Base-by-base conservation (phyloP, 2,329 filamentous ascomycete genomes). In the Fusarium dlaminii region DNA sequence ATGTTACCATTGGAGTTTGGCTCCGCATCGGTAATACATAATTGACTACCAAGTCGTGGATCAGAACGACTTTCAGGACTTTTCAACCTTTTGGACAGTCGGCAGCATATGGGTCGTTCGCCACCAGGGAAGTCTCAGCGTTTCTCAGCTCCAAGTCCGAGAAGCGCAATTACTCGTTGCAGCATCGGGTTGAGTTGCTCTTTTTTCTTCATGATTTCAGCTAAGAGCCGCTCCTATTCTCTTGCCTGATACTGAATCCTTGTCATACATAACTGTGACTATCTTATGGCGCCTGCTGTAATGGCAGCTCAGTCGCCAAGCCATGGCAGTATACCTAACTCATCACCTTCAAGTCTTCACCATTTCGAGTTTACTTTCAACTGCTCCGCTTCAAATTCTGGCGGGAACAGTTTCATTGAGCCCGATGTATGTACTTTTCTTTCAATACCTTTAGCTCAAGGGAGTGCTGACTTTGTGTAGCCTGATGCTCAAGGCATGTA, bases 311-410 rank as follows among this genome's bases (percentile, higher is more conserved):
- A 67, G 30, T 37, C 69, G 18, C 66, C 57, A 55, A 67, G 61
- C 48, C 56, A 64, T 46, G 63, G 70, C 48, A 60, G 63, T 56
- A 64, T 64, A 61, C 57, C 76, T 14, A 37, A 29, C 52, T 68
- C 70, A 43, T 72, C 76, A 30, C 58, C 73, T 20, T 66, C 73
- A 24, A 66, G 60, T 43, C 57, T 77, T 34, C 69, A 70, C 37
- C 71, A 72, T 42, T 82, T 79, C 46, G 77, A 79, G 29, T 83
- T 83, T 51, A 83, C 82, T 10, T 83, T 83, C 64, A 76, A 72
- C 43, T 75, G 74, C 52, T 74, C 77, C 20, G 63, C 74, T 36
- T 69, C 70, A n/a, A 79, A 69, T 51, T 78, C 79, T 17, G 73
- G 66, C 18, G 66, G 70, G n/a, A 78, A 75, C 17, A 81, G 78